These are phyloP conservation scores for Cordyceps javanica DNA, from an alignment of 2,329 filamentous ascomycete genomes.

Conservation along the genomic window DNA sequence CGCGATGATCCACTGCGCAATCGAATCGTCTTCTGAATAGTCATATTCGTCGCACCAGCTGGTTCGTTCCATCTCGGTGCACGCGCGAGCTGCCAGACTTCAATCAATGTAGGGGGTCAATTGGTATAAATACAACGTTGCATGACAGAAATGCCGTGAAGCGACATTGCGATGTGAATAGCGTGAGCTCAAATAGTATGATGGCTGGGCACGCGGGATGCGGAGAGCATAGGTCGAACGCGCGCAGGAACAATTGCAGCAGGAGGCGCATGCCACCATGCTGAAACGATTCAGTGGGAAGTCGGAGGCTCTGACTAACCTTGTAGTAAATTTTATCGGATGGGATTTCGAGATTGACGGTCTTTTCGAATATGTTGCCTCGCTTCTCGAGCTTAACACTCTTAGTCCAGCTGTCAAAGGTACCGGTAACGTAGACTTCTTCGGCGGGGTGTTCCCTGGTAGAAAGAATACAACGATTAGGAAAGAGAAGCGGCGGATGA, in stretches of 20 bases:
- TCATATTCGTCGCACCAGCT: neutral
- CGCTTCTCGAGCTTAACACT: constrained; percentile 75
- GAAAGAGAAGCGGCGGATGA: neutral
- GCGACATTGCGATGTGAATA: neutral
- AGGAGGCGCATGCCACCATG: neutral
- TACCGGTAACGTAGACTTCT: constrained; percentile 91
- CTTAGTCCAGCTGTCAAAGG: constrained; percentile 91
- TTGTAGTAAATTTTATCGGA: constrained; percentile 85
- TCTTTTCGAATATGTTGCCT: constrained; percentile 70
- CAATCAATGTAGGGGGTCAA: neutral
- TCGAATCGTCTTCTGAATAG: neutral
- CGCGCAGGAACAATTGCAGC: neutral
- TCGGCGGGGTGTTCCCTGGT: constrained; percentile 73
- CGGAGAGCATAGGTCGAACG: neutral
- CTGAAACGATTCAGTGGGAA: neutral
- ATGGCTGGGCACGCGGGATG: neutral
- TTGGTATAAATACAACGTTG: neutral
- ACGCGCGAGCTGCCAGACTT: neutral
- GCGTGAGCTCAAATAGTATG: neutral
- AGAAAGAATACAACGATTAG: neutral
- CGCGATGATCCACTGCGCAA: neutral
- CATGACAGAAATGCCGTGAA: neutral
- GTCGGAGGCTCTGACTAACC: constrained; percentile 47
- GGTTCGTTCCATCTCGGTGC: neutral
- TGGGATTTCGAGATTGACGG: constrained; percentile 62